Base-by-base conservation (phyloP, 2,329 filamentous ascomycete species). In the Colletotrichum australisinense region DNA sequence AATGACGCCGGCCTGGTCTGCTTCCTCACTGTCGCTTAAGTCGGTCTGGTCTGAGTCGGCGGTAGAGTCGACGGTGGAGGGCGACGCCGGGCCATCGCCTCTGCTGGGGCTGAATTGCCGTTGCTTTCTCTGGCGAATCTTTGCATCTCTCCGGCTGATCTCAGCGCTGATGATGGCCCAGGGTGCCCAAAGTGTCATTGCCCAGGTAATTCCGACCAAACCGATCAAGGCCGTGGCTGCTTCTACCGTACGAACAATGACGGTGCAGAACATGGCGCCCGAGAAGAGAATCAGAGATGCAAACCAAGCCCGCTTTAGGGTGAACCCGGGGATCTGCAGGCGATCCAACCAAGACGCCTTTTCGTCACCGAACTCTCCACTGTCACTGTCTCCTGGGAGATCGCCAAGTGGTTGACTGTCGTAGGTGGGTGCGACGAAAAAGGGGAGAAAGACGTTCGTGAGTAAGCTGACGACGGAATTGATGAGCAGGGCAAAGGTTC, bases 131-230 rank as follows among this genome's bases (percentile, higher is more conserved):
- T 84, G 82, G 26, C 88, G 87, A 28, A 86, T 80, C 22, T 83
- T 75, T 53, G 93, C 91, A 79, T 98, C 94, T 6, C 95, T 92
- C 73, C 92, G 93, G 74, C 93, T 94, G 75, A 98, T 95, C 82
- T 98, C 96, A 5, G 94, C 94, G 58, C 94, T 95, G 80, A 98
- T 98, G 77, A 98, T 93, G 52, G 96, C 95, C 85, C 96, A 98
- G 0, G 96, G 96, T 0, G 95, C 96, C 96, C 96, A 98, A 30
- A 97, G 90, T 2, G 95, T 95, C 78, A 98, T 86, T 26, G 95
- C 95, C 96, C 96, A 98, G 1, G 94, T 95, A 72, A 98, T 91
- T 42, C 96, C 96, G 60, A 97, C 92, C 28, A 97, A 85, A 1
- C 92, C 94, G 69, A 98, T 93, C 42, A 98, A 88, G 1, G 91